Percentiles rank a stretch among this genome's conserved stretches.
These are phyloP conservation scores for Aspergillus uvarum DNA, from an alignment of 2,329 filamentous ascomycete species.

Conservation along the genomic window DNA sequence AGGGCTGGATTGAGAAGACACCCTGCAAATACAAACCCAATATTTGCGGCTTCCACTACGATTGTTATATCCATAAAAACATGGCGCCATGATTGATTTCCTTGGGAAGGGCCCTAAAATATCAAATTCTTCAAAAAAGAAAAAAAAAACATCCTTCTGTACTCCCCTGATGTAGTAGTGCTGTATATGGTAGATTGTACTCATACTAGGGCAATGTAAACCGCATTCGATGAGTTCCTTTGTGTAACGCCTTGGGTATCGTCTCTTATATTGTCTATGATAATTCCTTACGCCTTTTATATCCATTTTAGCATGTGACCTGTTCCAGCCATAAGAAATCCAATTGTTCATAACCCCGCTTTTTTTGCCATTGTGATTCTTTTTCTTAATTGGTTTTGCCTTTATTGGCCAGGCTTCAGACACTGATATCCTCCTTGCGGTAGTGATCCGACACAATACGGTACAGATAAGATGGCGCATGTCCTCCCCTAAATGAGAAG, in stretches of 20 bases:
- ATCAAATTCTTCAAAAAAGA: constrained; percentile 21
- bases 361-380: constrained; percentile 18
- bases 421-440: constrained; percentile 60
- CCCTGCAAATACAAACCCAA: constrained; percentile 21
- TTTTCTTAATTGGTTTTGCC: constrained; percentile 1
- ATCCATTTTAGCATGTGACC: background rate
- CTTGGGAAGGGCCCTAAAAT: constrained; percentile 27
- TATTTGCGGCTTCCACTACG: constrained; percentile 25
- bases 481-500: constrained; percentile 51
- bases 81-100: constrained; percentile 31
- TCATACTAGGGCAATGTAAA: too few relatives aligned
- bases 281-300: constrained; percentile 12
- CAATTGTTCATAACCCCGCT: background rate
- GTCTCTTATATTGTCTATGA: constrained; percentile 18
- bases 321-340: background rate
- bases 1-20: constrained; percentile 1
- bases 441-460: constrained; percentile 67
- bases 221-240: background rate
- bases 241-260: constrained; percentile 12
- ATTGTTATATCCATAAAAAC: constrained; percentile 31
- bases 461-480: constrained; percentile 65
- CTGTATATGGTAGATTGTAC: too few relatives aligned
- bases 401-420: constrained; percentile 25
- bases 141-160: background rate
- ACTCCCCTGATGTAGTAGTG: background rate